A percentile compares a stretch with the other conserved stretches of the same genome.
These are phyloP conservation scores for Wickerhamomyces tratensis DNA, from an alignment of 805 yeast species.

Conservation along the genomic window DNA sequence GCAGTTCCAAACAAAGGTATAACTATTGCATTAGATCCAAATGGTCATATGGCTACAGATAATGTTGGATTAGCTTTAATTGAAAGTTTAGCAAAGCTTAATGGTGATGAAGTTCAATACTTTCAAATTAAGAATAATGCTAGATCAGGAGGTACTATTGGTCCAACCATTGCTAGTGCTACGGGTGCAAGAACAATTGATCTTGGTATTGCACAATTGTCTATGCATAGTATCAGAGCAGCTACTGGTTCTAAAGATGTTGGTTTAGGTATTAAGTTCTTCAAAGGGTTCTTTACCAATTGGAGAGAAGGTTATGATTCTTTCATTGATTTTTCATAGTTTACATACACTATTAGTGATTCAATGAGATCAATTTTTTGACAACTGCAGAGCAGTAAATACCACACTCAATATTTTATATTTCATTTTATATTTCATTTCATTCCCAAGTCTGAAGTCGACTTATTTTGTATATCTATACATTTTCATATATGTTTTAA, in stretches of 20 bases:
- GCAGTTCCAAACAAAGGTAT: constrained; percentile 76
- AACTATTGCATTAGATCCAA: constrained; percentile 63
- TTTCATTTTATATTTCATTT: too few species aligned
- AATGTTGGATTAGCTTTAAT: constrained; percentile 59
- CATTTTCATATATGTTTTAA: too few species aligned
- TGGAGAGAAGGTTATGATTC: constrained; percentile 55
- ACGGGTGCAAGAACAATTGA: constrained; percentile 75
- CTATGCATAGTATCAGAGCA: constrained; percentile 85
- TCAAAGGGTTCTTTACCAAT: constrained; percentile 54
- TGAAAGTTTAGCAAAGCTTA: constrained; percentile 57
- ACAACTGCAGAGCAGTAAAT: too few species aligned
- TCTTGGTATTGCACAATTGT: constrained; percentile 72
- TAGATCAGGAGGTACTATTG: constrained; percentile 85
- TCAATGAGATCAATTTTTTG: too few species aligned
- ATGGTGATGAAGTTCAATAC: constrained; percentile 62
- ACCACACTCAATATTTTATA: too few species aligned
- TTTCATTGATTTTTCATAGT: constrained; percentile 34
- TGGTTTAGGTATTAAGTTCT: constrained; percentile 64
- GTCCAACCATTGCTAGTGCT: constrained; percentile 54
- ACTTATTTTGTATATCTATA: too few species aligned
- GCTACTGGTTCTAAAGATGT: constrained; percentile 71
- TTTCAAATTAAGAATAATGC: constrained; percentile 83
- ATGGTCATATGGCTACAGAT: constrained; percentile 81
- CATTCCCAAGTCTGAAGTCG: too few species aligned
- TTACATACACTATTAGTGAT: too few species aligned